Evolutionary conservation across 768 basidiomycete species (phyloP), one percentile per base, ranked within the genome.

Genomic region (Phanerodontia chrysosporium): DNA sequence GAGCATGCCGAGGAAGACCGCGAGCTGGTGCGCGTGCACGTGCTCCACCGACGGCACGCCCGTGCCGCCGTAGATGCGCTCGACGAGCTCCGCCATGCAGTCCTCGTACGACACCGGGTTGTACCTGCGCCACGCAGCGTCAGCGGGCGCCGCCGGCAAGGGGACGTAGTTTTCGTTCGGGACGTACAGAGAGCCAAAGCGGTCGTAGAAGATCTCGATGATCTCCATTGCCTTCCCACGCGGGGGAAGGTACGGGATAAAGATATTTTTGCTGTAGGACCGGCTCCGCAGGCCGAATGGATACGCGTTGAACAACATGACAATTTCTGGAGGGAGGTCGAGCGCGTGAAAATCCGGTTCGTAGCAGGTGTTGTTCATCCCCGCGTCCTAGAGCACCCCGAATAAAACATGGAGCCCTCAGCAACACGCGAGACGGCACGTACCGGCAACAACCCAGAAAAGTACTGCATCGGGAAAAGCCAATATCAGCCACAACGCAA

Each of bases 1-100:
- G 5, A 85, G 65, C 32, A 83, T 57, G 57, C 78, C 75, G 66
- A 83, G 84, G 67, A 85, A 79, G 21, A 82, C 74, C 18, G 83
- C 73, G 32, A 85, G 73, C 30, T 73, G 69, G 56, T 84, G 80
- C 0, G 80, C 72, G 53, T 81, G 78, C 22, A 80, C 55, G 16
- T 49, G 51, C 42, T 77, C 70, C 21, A 78, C 60, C 48, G 65
- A 70, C 9, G 69, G 65, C 42, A 66, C 66, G 16, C 69, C 71
- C 18, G 71, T 64, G 22, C 64, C 55, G 25, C 71, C 73, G 59
- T 82, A 83, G n/a, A 83, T 73, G 14, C 73, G 74, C 18, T 74
- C 67, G 30, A 82, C 45, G 24, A 82, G 71, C 9, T 67, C 70
- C 12, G 52, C 59, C 51, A 75, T 66, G 58, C 83, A 80, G 29